phyloP scores from a whole-genome alignment of 805 yeast species.

The Lipomyces sp. region DNA sequence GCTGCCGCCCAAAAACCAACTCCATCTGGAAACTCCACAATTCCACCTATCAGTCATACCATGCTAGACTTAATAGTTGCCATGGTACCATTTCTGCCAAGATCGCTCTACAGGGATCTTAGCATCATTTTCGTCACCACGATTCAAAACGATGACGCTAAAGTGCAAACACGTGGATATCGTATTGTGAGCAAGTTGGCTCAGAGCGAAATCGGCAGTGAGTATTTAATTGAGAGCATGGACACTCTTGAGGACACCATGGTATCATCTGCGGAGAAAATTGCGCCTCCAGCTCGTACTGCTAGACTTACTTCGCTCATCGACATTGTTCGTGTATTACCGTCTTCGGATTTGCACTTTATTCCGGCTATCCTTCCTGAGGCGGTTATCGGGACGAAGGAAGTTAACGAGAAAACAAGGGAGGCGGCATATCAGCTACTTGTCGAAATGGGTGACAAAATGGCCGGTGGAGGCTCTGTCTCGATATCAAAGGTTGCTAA shows the following conservation, averaged over 20 bases:
- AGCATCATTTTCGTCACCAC: constrained; percentile 78
- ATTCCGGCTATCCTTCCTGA: constrained; percentile 85
- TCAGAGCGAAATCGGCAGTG: constrained; percentile 68
- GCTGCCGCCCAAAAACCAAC: constrained; percentile 46
- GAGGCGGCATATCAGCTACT: constrained; percentile 75
- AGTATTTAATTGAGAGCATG: constrained; percentile 58
- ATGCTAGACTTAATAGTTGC: constrained; percentile 90
- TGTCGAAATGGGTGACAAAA: constrained; percentile 77
- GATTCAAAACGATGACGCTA: constrained; percentile 46
- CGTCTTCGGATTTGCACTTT: constrained; percentile 68
- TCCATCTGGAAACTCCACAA: constrained; percentile 41
- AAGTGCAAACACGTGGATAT: constrained; percentile 37
- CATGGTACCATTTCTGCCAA: constrained; percentile 83
- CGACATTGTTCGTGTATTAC: constrained; percentile 64
- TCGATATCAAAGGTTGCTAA: constrained; percentile 69
- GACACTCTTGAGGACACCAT: constrained; percentile 55
- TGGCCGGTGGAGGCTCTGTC: constrained; percentile 69
- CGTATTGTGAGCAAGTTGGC: constrained; percentile 60
- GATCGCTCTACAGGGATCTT: constrained; percentile 68
- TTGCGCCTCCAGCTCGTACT: constrained; percentile 73
- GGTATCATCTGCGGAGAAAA: constrained; percentile 42
- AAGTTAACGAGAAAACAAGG: constrained; percentile 89
- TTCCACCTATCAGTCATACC: constrained; percentile 69
- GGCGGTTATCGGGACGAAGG: constrained; percentile 87
- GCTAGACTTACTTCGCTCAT: constrained; percentile 73